phyloP scores from a whole-genome alignment of 2,329 filamentous ascomycete species.

The Colletotrichum tofieldiae region DNA sequence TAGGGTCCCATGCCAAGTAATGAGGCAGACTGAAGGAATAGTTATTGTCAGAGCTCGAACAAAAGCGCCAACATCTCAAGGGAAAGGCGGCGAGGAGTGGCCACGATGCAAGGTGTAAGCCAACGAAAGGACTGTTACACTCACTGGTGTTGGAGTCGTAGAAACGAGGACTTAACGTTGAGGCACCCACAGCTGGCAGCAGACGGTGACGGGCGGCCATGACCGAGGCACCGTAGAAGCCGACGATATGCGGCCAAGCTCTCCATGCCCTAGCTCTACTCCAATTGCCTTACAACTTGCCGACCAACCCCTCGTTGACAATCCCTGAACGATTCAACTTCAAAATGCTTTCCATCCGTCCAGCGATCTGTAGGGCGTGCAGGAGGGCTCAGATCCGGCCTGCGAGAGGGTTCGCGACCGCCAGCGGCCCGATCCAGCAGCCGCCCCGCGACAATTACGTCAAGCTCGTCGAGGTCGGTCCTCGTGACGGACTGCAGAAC shows the following conservation, averaged over 20 bases:
- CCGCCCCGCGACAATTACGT: constrained; percentile 60
- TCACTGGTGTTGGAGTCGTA: neutral
- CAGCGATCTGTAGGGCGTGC: constrained; percentile 58
- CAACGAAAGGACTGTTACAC: too few relatives aligned
- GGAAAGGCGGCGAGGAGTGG: too few relatives aligned
- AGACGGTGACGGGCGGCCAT: neutral
- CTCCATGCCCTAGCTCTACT: constrained; percentile 20
- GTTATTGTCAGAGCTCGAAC: too few relatives aligned
- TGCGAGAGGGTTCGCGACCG: constrained; percentile 59
- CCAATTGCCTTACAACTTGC: constrained; percentile 18
- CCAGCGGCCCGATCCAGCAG: constrained; percentile 47
- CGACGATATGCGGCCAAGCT: constrained; percentile 43
- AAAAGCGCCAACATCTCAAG: neutral
- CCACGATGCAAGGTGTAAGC: neutral
- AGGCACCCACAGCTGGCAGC: neutral
- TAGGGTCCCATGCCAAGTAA: neutral
- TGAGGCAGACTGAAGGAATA: neutral
- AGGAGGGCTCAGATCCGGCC: constrained; percentile 51
- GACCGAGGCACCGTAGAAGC: constrained; percentile 34
- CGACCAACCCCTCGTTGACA: constrained; percentile 25
- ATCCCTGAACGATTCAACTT: constrained; percentile 9
- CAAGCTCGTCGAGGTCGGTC: constrained; percentile 86
- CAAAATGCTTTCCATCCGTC: constrained; percentile 55
- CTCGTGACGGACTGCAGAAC: constrained; percentile 90
- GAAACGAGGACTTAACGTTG: neutral